phyloP scores from a whole-genome alignment of 2,329 filamentous ascomycete species.

The Beauveria rudraprayagi region DNA sequence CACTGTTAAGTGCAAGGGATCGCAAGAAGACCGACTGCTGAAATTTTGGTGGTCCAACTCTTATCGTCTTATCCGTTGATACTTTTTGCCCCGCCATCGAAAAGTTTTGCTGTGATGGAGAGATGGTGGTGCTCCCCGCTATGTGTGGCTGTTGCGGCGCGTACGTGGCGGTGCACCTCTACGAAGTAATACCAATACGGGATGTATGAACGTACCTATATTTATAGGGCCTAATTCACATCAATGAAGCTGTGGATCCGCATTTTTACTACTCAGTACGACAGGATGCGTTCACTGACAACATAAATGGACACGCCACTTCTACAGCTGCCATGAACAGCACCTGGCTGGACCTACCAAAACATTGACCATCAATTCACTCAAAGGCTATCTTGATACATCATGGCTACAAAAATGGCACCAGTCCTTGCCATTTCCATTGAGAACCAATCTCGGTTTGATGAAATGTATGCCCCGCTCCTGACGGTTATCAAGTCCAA shows the following conservation, averaged over 20 bases:
- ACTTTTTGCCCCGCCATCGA: slow-evolving; percentile 8
- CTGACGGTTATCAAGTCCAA: slow-evolving; percentile 5
- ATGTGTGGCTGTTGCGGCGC: neutral
- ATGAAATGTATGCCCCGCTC: slow-evolving; percentile 12
- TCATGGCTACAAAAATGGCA: neutral
- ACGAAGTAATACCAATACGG: too few relatives aligned
- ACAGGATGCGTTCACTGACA: too few relatives aligned
- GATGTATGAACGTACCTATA: too few relatives aligned
- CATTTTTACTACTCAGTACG: too few relatives aligned
- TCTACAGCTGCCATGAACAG: too few relatives aligned
- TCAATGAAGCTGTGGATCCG: too few relatives aligned
- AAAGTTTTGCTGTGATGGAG: slow-evolving; percentile 2
- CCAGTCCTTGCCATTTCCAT: slow-evolving; percentile 9
- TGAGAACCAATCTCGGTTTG: slow-evolving; percentile 8
- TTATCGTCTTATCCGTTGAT: slow-evolving; percentile 10
- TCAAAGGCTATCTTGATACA: neutral
- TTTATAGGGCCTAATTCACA: too few relatives aligned
- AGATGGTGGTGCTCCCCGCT: neutral
- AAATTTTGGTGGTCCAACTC: slow-evolving; percentile 2
- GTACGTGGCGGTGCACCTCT: neutral
- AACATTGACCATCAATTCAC: too few relatives aligned
- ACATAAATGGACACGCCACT: too few relatives aligned
- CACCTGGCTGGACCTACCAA: too few relatives aligned
- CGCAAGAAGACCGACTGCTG: neutral
- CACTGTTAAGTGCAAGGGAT: neutral